Percentiles rank a stretch among this genome's conserved stretches.
Conservation (phyloP, 1,284 basidiomycete genomes). For the Chondrostereum purpureum region DNA sequence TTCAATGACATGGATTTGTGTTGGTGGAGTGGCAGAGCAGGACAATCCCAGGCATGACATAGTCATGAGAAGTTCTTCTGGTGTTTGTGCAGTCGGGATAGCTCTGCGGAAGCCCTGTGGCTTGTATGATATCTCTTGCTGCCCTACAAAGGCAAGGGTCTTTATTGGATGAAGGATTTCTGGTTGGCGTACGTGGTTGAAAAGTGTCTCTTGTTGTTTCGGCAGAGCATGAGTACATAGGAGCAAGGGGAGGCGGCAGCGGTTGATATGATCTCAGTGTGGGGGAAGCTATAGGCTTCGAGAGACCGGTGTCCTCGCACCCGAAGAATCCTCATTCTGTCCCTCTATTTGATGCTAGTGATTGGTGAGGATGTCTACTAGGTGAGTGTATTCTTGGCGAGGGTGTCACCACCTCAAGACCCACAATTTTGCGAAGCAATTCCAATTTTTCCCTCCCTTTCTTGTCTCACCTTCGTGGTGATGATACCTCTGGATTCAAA, state of each 20-base stretch:
- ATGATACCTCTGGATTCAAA: too few relatives aligned
- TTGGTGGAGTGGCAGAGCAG: constrained; percentile 7
- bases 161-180: constrained; percentile 4
- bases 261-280: constrained; percentile 9
- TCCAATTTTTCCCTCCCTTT: neutral
- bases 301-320: constrained; percentile 7
- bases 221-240: constrained; percentile 7
- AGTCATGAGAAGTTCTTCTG: neutral
- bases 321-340: neutral
- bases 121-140: constrained; percentile 4
- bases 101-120: constrained; percentile 1
- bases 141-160: constrained; percentile 7
- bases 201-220: constrained; percentile 9
- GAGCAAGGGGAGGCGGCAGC: constrained; percentile 11
- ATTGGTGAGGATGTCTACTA: neutral
- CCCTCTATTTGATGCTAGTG: neutral
- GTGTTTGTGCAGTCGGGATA: neutral
- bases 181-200: constrained; percentile 4
- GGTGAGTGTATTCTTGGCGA: neutral
- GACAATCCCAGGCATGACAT: neutral
- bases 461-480: neutral
- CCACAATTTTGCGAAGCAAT: neutral
- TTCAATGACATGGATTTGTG: neutral
- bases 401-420: neutral
- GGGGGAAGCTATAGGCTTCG: constrained; percentile 15